Evolutionary conservation across 2,329 filamentous ascomycete genomes (phyloP).

Genomic region (Golovinomyces cichoracearum): DNA sequence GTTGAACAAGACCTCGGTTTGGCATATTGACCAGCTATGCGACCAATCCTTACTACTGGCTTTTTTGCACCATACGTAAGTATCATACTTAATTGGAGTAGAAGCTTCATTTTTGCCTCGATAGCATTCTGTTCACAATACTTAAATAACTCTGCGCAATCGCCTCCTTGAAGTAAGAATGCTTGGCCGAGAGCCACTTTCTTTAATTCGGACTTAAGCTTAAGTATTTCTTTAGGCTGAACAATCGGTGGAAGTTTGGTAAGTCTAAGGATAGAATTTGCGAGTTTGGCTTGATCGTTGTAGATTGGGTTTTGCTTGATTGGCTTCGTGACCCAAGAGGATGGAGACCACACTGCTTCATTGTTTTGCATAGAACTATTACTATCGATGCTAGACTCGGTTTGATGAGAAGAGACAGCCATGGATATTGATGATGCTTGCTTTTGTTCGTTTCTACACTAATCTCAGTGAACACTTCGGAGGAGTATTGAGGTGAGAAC

Average conservation of each 20-base stretch:
- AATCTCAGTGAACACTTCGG: too few relatives aligned
- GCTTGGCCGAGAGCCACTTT: slow-evolving; percentile 78
- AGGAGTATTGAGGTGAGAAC: too few relatives aligned
- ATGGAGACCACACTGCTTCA: slow-evolving; percentile 24
- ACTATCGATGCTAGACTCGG: neutral
- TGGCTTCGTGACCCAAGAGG: slow-evolving; percentile 51
- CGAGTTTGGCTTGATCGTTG: slow-evolving; percentile 31
- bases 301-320: slow-evolving; percentile 55
- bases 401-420: too few relatives aligned
- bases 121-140: slow-evolving; percentile 80
- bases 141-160: slow-evolving; percentile 91
- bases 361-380: neutral
- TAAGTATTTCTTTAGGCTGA: slow-evolving; percentile 53
- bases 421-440: too few relatives aligned
- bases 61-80: slow-evolving; percentile 65
- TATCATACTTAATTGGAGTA: slow-evolving; percentile 90
- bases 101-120: slow-evolving; percentile 85
- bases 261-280: slow-evolving; percentile 36
- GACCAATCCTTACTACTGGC: slow-evolving; percentile 75
- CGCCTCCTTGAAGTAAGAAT: slow-evolving; percentile 83
- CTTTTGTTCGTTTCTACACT: too few relatives aligned
- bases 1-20: slow-evolving; percentile 79
- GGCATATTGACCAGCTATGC: slow-evolving; percentile 93
- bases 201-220: slow-evolving; percentile 49
- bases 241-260: slow-evolving; percentile 49